phyloP scores from a whole-genome alignment of 1,139 yeast species.

The Yamadazyma dendronema region DNA sequence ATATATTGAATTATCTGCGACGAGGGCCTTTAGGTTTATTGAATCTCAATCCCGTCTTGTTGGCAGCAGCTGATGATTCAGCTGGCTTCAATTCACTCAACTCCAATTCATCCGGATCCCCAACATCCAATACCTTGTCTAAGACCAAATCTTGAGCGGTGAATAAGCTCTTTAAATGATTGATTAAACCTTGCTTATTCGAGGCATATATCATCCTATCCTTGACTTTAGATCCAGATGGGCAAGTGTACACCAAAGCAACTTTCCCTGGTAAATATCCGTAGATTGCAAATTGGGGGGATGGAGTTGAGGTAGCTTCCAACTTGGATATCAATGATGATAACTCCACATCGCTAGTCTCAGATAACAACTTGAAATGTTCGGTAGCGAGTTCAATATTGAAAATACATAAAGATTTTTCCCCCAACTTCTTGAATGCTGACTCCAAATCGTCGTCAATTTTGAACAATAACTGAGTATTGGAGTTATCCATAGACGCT shows the following conservation, averaged over 20 bases:
- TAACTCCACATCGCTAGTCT: conserved; percentile 16
- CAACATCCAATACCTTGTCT: conserved; percentile 57
- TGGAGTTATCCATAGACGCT: conserved; percentile 37
- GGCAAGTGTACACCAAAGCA: conserved; percentile 81
- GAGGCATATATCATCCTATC: conserved; percentile 94
- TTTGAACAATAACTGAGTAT: conserved; percentile 26
- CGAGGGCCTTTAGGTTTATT: conserved; percentile 59
- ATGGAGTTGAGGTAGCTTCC: conserved; percentile 14
- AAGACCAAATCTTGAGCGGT: conserved; percentile 20
- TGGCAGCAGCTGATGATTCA: conserved; percentile 13
- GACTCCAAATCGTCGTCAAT: conserved; percentile 25
- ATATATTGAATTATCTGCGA: conserved; percentile 30
- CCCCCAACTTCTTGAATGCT: conserved; percentile 15
- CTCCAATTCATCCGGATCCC: conserved; percentile 68
- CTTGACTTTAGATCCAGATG: conserved; percentile 84
- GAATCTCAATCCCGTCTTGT: conserved; percentile 31
- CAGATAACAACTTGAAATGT: conserved; percentile 22
- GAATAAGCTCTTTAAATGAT: conserved; percentile 40
- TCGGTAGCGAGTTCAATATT: conserved; percentile 32
- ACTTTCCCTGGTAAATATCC: conserved; percentile 29
- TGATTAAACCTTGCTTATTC: conserved; percentile 65
- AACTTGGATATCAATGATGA: conserved; percentile 23
- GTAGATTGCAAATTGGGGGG: conserved; percentile 60
- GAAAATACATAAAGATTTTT: conserved; percentile 26
- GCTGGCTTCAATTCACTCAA: conserved; percentile 26